Evolutionary conservation across 2,329 filamentous ascomycete genomes (phyloP).

Genomic region (Colletotrichum sp.): DNA sequence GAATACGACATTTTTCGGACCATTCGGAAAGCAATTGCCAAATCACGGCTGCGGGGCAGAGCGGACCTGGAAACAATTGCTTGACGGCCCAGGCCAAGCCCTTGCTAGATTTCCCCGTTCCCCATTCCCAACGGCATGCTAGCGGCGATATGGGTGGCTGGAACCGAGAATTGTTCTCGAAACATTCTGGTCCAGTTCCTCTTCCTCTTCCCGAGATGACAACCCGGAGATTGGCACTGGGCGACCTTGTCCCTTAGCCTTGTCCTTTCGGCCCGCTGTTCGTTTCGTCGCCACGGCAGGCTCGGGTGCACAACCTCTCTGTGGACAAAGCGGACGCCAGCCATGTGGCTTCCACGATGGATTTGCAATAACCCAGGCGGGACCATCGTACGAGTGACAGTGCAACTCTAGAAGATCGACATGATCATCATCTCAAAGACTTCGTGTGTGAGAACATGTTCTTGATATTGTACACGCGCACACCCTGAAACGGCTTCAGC

Average conservation of each 20-base stretch:
- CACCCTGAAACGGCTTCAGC: background rate
- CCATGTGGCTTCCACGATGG: background rate
- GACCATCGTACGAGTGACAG: background rate
- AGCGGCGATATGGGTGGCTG: background rate
- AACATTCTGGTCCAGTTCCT: slow-evolving; percentile 11
- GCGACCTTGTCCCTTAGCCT: background rate
- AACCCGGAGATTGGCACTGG: slow-evolving; percentile 8
- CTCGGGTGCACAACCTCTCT: background rate
- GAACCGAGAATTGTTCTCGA: slow-evolving; percentile 4
- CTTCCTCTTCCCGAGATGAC: slow-evolving; percentile 6
- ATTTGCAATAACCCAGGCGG: background rate
- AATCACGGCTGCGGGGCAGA: background rate
- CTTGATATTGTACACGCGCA: slow-evolving; percentile 2
- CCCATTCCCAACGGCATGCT: background rate
- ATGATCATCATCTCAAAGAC: background rate
- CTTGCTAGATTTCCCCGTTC: background rate
- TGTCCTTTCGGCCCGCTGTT: background rate
- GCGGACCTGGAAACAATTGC: background rate
- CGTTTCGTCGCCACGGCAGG: background rate
- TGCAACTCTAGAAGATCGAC: background rate
- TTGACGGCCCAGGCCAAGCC: background rate
- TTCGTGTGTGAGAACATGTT: background rate
- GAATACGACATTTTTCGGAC: background rate
- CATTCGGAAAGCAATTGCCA: background rate
- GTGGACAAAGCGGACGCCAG: background rate